Evolutionary conservation across 768 basidiomycete genomes (phyloP).

Genomic region (Amanita pseudoporphyria): DNA sequence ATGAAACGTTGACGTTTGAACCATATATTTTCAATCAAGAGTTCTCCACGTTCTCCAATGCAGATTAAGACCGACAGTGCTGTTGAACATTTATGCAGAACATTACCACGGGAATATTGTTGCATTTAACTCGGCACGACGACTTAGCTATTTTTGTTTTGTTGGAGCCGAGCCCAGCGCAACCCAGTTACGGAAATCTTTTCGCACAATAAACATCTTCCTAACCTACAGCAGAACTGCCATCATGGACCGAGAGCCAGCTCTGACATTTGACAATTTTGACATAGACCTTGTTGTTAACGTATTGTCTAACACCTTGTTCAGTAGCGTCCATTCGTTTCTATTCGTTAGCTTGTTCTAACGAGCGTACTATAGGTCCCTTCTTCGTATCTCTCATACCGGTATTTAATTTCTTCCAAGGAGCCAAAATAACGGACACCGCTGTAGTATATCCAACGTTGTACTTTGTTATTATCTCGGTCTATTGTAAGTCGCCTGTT

Average conservation of each 20-base stretch:
- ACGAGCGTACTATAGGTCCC: constrained; percentile 47
- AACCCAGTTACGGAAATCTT: too few species aligned
- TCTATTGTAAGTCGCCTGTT: constrained; percentile 51
- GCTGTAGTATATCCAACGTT: constrained; percentile 38
- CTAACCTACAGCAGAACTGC: background rate
- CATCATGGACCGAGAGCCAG: constrained; percentile 28
- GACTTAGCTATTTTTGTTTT: too few species aligned
- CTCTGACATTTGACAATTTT: constrained; percentile 56
- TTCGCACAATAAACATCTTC: background rate
- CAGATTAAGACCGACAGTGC: too few species aligned
- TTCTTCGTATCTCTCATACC: constrained; percentile 80
- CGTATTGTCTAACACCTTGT: constrained; percentile 66
- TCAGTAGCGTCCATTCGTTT: constrained; percentile 40
- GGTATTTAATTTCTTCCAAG: constrained; percentile 68
- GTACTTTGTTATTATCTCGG: constrained; percentile 51
- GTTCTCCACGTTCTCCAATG: too few species aligned
- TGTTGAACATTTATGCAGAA: too few species aligned
- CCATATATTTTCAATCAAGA: too few species aligned
- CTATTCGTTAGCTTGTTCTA: constrained; percentile 6
- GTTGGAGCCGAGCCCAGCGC: too few species aligned
- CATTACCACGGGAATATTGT: too few species aligned
- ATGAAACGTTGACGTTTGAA: too few species aligned
- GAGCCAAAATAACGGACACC: constrained; percentile 39
- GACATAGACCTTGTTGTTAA: constrained; percentile 75
- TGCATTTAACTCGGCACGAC: too few species aligned